Base-by-base conservation (phyloP, 805 yeast species). In the Candida nonsorbophila region DNA sequence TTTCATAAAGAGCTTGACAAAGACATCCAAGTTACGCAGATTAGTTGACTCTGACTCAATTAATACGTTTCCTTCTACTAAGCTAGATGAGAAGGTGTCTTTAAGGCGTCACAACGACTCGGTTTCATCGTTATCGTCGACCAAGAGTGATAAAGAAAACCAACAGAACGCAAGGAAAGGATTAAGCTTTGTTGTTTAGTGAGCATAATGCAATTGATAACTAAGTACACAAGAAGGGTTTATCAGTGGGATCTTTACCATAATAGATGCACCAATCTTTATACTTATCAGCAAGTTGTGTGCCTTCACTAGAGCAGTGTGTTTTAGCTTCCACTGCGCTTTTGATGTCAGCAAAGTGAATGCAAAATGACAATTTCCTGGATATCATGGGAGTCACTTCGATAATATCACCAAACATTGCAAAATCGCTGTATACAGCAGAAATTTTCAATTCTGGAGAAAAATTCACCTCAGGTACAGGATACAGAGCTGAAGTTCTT, bases 1-100 rank as follows among this genome's bases (percentile, higher is more conserved):
- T 25, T 79, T 87, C 39, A 83, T 87, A 34, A 74, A 72, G 36
- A 86, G 90, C 1, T 58, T 86, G 32, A 74, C 79, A 20, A 74
- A 81, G 25, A 74, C 84, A 3, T 68, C 75, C 20, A 69, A 77
- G 43, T 67, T 81, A 19, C 67, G 88, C 19, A 47, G 67, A 28
- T 40, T 64, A 18, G 67, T 62, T 7, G 69, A 62, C 22, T 51
- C 62, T 9, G 58, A 49, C 32, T 31, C 52, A 7, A 26, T 36
- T 4, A 50, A 33, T 19, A 32, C 36, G n/a, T n/a, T n/a, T n/a
- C n/a, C n/a, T n/a, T n/a, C n/a, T n/a, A n/a, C n/a, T n/a, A n/a
- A n/a, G n/a, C n/a, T n/a, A n/a, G n/a, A n/a, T n/a, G n/a, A n/a
- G 10, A 6, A 11, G 16, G n/a, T 15, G n/a, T 7, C 25, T 14